A percentile compares a stretch with the other conserved stretches of the same genome.
phyloP scores from a whole-genome alignment of 2,329 filamentous ascomycete genomes.

The Xylaria sp. region DNA sequence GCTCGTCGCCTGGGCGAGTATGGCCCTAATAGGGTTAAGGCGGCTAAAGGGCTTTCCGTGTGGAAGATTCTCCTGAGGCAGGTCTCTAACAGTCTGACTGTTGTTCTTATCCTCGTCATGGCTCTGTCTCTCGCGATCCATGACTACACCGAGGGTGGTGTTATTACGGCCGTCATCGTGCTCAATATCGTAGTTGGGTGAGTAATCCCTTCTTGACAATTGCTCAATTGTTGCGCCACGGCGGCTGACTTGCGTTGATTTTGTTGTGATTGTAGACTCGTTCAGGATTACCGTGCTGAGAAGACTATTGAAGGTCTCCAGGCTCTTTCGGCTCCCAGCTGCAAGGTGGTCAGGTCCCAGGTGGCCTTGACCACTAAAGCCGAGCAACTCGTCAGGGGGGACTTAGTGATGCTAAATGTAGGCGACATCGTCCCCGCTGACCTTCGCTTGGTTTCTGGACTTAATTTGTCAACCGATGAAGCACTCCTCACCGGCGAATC shows the following conservation, averaged over 20 bases:
- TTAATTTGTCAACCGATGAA: constrained; percentile 82
- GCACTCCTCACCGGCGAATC: constrained; percentile 80
- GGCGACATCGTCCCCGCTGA: constrained; percentile 79
- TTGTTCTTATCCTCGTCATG: constrained; percentile 81
- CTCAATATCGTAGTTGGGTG: constrained; percentile 76
- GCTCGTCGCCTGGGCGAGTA: constrained; percentile 71
- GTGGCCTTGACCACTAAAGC: constrained; percentile 63
- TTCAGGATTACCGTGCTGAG: constrained; percentile 71
- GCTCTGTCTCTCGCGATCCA: constrained; percentile 73
- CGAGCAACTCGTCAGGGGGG: constrained; percentile 71
- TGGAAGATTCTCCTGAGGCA: constrained; percentile 82
- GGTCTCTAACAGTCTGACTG: constrained; percentile 80
- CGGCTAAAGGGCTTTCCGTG: constrained; percentile 75
- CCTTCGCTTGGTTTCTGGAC: constrained; percentile 70
- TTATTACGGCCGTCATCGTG: constrained; percentile 72
- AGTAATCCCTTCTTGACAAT: constrained; percentile 44
- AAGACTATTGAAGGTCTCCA: constrained; percentile 71
- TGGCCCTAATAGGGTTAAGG: constrained; percentile 77
- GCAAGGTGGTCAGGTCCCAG: constrained; percentile 67
- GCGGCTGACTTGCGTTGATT: constrained; percentile 11
- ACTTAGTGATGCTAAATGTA: constrained; percentile 70
- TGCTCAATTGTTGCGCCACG: neutral
- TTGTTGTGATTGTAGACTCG: constrained; percentile 55
- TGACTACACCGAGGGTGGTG: constrained; percentile 72
- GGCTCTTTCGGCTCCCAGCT: constrained; percentile 67